Conservation (phyloP, 1,139 yeast genomes). For the Sugiyamaella grinbergsii region DNA sequence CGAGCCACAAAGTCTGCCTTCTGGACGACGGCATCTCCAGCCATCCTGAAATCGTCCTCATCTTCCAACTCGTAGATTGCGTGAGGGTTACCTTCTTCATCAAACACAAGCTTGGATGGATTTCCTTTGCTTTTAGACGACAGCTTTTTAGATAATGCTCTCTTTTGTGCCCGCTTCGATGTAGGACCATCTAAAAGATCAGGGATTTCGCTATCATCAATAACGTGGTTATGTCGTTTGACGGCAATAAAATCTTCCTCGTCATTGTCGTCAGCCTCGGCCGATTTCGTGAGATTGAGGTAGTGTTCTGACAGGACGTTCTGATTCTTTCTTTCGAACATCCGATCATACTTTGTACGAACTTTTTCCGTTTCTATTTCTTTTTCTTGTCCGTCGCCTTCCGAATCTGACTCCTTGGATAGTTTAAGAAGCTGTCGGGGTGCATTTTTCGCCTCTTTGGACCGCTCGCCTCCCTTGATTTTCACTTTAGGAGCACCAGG, state of each 20-base stretch:
- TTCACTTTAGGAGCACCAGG: slow-evolving; percentile 97
- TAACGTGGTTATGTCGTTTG: slow-evolving; percentile 71
- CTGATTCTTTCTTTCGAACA: slow-evolving; percentile 95
- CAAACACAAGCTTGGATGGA: slow-evolving; percentile 80
- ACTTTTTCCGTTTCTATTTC: slow-evolving; percentile 49
- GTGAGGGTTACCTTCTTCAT: slow-evolving; percentile 91
- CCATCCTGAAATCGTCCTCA: slow-evolving; percentile 79
- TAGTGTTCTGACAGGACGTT: slow-evolving; percentile 89
- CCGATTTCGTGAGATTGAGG: slow-evolving; percentile 54
- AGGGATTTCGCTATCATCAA: slow-evolving; percentile 67
- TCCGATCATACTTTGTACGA: slow-evolving; percentile 88
- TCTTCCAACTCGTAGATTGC: slow-evolving; percentile 87
- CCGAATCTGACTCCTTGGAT: slow-evolving; percentile 66
- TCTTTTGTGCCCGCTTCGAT: slow-evolving; percentile 85
- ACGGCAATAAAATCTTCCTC: slow-evolving; percentile 81
- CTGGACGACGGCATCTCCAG: slow-evolving; percentile 73
- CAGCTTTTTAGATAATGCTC: slow-evolving; percentile 83
- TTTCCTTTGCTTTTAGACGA: slow-evolving; percentile 59
- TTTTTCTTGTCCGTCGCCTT: slow-evolving; percentile 38
- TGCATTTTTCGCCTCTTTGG: slow-evolving; percentile 78
- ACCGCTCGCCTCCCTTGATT: slow-evolving; percentile 55
- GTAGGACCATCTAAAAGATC: slow-evolving; percentile 54
- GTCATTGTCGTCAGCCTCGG: slow-evolving; percentile 54
- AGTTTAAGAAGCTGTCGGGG: slow-evolving; percentile 66
- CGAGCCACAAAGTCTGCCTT: slow-evolving; percentile 64